Evolutionary conservation across 495 filamentous ascomycete species (phyloP).

Genomic region (Penicillium waksmanii): DNA sequence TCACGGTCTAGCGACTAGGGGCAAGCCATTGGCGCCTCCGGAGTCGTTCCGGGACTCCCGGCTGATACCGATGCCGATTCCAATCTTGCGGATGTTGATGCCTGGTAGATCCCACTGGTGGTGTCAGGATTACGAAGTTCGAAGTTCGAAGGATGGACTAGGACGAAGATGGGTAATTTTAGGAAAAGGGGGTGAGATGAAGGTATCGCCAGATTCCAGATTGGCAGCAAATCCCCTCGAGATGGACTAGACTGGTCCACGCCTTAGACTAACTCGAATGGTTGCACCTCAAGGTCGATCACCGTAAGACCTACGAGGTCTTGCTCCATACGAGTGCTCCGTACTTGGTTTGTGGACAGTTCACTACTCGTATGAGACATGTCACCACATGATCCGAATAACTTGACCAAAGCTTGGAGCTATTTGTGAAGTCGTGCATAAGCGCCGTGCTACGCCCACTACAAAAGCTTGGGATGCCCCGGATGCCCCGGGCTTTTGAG

Average conservation of each 20-base stretch:
- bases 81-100: slow-evolving; percentile 1
- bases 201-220: no score
- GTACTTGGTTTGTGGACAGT: not conserved
- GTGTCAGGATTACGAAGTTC: not conserved
- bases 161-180: no score
- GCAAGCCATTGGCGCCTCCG: slow-evolving; percentile 10
- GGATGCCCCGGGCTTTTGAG: not conserved
- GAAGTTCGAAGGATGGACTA: no score
- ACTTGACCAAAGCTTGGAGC: not conserved
- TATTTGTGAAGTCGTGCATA: slow-evolving; percentile 1
- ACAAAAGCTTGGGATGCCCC: not conserved
- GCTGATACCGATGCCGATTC: not conserved
- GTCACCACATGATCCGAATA: not conserved
- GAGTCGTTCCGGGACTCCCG: not conserved
- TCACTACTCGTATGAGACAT: not conserved
- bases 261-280: not conserved
- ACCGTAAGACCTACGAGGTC: not conserved
- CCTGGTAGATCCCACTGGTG: not conserved
- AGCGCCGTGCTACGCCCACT: not conserved
- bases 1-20: slow-evolving; percentile 9
- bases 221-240: no score
- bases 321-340: not conserved
- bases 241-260: not conserved
- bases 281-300: not conserved
- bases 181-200: no score